These are phyloP conservation scores for Mortierella sp. DNA, from an alignment of 371 early-diverging fungal genomes.

Conservation along the genomic window DNA sequence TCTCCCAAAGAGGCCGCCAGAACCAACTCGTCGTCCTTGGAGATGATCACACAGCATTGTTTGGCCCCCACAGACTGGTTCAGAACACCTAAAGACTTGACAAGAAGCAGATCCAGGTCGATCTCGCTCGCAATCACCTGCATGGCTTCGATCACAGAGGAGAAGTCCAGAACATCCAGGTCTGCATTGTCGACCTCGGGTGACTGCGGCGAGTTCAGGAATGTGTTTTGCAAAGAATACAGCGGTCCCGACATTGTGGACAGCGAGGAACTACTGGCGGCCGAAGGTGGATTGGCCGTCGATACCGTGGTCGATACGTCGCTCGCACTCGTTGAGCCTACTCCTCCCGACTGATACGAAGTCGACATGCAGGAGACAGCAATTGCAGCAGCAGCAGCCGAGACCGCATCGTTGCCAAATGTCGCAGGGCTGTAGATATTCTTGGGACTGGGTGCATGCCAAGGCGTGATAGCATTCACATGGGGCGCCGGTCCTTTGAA, in stretches of 20 bases:
- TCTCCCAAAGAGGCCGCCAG: slow-evolving; percentile 42
- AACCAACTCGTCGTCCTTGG: slow-evolving; percentile 37
- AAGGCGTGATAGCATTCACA: slow-evolving; percentile 21
- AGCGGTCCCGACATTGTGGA: slow-evolving; percentile 14
- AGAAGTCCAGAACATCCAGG: slow-evolving; percentile 49
- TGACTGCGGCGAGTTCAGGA: slow-evolving; percentile 27
- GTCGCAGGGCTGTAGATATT: slow-evolving; percentile 17
- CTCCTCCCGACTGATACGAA: slow-evolving; percentile 2
- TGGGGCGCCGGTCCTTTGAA: not conserved
- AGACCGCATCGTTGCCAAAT: slow-evolving; percentile 21
- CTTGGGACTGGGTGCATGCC: slow-evolving; percentile 32
- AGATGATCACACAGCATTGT: slow-evolving; percentile 42
- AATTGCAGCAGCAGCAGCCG: slow-evolving; percentile 37
- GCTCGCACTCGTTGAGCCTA: not conserved
- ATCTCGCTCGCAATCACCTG: slow-evolving; percentile 53
- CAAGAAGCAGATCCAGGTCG: slow-evolving; percentile 39
- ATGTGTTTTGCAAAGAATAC: slow-evolving; percentile 23
- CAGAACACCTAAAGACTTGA: slow-evolving; percentile 46
- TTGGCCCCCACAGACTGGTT: slow-evolving; percentile 48
- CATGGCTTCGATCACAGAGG: slow-evolving; percentile 55
- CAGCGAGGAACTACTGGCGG: not conserved
- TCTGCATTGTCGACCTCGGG: slow-evolving; percentile 45
- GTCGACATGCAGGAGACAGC: slow-evolving; percentile 19
- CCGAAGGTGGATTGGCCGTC: not conserved
- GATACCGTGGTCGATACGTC: slow-evolving; percentile 10